A percentile compares a stretch with the other conserved stretches of the same genome.
Conservation (phyloP, 169 alveolate species). For the Amoebophrya sp. region DNA sequence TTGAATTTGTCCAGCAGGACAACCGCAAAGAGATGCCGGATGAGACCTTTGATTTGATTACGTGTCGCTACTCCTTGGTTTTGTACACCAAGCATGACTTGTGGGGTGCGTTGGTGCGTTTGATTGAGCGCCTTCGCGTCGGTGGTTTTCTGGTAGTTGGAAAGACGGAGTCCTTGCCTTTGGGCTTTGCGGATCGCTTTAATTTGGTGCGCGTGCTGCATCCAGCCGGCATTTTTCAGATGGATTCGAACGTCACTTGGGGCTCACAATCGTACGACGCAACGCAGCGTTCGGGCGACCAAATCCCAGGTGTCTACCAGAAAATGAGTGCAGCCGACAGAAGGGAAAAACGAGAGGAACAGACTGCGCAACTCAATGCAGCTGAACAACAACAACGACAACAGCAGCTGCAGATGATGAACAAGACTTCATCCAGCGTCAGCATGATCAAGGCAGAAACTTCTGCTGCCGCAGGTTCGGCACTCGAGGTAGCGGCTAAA, state of each 20-base stretch:
- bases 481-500: background rate
- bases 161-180: background rate
- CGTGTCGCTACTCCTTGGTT: slow-evolving; percentile 2
- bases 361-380: background rate
- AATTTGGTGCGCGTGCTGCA: background rate
- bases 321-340: background rate
- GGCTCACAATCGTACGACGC: no score
- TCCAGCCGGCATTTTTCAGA: background rate
- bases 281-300: background rate
- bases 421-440: background rate
- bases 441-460: no score
- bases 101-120: background rate
- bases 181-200: background rate
- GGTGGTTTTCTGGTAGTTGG: slow-evolving; percentile 15
- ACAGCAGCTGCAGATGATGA: background rate
- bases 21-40: slow-evolving; percentile 23
- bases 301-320: background rate
- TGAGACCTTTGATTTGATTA: background rate
- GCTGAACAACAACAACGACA: background rate
- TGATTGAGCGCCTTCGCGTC: background rate
- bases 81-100: background rate
- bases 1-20: slow-evolving; percentile 3
- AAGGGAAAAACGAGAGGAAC: background rate
- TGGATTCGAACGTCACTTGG: background rate
- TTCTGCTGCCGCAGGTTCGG: background rate